These are phyloP conservation scores for Plantago coronopus DNA, from an alignment of 305 asterid genomes.

Conservation along the genomic window DNA sequence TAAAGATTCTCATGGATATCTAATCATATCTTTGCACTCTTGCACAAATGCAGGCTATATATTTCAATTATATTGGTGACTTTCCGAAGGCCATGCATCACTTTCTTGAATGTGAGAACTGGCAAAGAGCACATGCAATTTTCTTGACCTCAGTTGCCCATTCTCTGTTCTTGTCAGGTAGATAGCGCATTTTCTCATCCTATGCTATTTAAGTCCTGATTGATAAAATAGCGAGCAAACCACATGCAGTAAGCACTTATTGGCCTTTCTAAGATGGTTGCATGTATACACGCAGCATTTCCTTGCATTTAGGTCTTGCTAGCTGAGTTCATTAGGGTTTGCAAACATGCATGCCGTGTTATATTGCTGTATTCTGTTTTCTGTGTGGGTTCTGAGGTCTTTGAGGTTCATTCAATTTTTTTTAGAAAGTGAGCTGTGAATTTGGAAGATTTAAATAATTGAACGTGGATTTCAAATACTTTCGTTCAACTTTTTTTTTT, in stretches of 20 bases:
- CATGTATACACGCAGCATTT: too few relatives aligned
- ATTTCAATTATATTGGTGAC: constrained; percentile 63
- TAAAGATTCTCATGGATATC: constrained; percentile 16
- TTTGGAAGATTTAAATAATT: background rate
- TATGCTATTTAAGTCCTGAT: constrained; percentile 12
- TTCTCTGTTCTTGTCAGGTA: constrained; percentile 87
- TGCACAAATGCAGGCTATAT: constrained; percentile 64
- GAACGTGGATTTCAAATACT: too few relatives aligned
- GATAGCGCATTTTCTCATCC: constrained; percentile 10
- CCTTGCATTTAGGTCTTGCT: constrained; percentile 7
- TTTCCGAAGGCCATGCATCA: constrained; percentile 70
- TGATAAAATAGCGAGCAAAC: too few relatives aligned
- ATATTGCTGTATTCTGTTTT: constrained; percentile 7
- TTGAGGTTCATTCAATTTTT: background rate
- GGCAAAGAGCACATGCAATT: constrained; percentile 89
- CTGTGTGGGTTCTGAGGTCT: constrained; percentile 7
- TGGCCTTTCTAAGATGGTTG: too few relatives aligned
- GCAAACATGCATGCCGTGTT: background rate
- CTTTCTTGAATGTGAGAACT: constrained; percentile 71
- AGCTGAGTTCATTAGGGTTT: constrained; percentile 4
- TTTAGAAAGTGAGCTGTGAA: too few relatives aligned
- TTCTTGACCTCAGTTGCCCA: constrained; percentile 78
- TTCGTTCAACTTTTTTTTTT: too few relatives aligned
- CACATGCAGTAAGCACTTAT: too few relatives aligned
- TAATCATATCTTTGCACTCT: constrained; percentile 24